Evolutionary conservation across 1,139 yeast genomes (phyloP).

Genomic region (Magnusiomyces sp.): DNA sequence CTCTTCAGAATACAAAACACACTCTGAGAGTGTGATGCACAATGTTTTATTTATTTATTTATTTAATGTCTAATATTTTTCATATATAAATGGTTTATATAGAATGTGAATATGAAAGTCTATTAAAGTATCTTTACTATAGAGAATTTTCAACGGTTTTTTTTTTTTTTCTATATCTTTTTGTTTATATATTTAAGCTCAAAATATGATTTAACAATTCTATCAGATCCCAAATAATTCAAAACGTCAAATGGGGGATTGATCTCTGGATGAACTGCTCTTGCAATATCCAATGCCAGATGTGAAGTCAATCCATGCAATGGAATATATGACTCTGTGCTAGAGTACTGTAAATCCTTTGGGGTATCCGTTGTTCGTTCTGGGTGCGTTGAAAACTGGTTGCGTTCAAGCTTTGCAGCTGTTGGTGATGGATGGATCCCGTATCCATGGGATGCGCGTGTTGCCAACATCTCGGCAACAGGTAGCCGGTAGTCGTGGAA

Average conservation of each 20-base stretch:
- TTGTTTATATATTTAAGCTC: not conserved
- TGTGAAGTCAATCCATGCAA: slow-evolving; percentile 28
- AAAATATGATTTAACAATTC: slow-evolving; percentile 6
- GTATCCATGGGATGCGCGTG: not conserved
- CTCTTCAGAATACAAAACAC: too few relatives aligned
- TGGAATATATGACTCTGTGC: not conserved
- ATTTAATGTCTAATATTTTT: not conserved
- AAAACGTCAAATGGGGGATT: slow-evolving; percentile 8
- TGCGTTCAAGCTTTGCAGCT: not conserved
- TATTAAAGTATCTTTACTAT: too few relatives aligned
- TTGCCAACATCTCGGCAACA: not conserved
- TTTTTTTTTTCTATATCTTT: not conserved
- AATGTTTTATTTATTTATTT: slow-evolving; percentile 2
- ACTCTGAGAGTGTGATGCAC: too few relatives aligned
- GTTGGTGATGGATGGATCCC: not conserved
- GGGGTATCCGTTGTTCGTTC: not conserved
- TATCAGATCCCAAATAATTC: slow-evolving; percentile 8
- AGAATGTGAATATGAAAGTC: too few relatives aligned
- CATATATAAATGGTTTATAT: too few relatives aligned
- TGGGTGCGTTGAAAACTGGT: not conserved
- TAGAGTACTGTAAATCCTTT: not conserved
- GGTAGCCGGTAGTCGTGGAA: slow-evolving; percentile 10
- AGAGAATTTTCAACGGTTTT: too few relatives aligned
- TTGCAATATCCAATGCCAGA: slow-evolving; percentile 23
- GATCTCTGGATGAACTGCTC: slow-evolving; percentile 4